Base-by-base conservation (phyloP, 2,329 filamentous ascomycete species). In the Paraphoma sp. region DNA sequence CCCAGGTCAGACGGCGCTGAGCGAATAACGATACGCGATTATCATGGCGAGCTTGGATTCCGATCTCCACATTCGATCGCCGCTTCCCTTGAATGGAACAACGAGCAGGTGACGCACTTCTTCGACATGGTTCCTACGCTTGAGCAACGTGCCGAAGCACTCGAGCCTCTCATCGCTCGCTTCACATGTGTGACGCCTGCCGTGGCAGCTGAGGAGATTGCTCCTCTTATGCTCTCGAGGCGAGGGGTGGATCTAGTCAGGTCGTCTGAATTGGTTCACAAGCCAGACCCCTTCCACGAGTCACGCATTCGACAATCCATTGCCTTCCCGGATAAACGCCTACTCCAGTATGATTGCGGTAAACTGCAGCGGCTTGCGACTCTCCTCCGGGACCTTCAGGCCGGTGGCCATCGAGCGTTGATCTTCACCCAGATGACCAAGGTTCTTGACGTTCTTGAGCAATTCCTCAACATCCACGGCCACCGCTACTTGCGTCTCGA, bases 401-500 rank as follows among this genome's bases (percentile, higher is more conserved):
- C 91, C 2, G 93, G 92, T 40, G 93, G 93, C 1, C 95, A 98
- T 71, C 91, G 96, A 7, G 95, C 93, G 9, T 83, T 99, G 48
- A 99, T 99, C 74, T 99, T 99, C 77, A 98, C 96, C 0, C 95
- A 99, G 72, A 99, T 99, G 95, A 98, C 95, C 45, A 97, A 96
- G 75, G 95, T 98, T 45, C 84, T 99, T 16, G 94, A 99, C 75
- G 96, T 99, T 53, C 84, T 99, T 2, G 95, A 99, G 76, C 93
- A 95, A 66, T 99, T 99, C 73, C 86, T 99, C 65, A 98, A 97
- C 72, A 97, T 99, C 48, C 94, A 99, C 69, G 94, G 94, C 0
- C 92, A 98, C 80, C 95, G 96, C 53, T 99, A 99, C 73, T 85
- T 99, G 16, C 92, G 95, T 17, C 86, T 99, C 4, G 95, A 99